Evolutionary conservation across 176 grass and related monocot species (phyloP), one percentile per base, ranked within the genome.

Genomic region (Alloteropsis semialata): DNA sequence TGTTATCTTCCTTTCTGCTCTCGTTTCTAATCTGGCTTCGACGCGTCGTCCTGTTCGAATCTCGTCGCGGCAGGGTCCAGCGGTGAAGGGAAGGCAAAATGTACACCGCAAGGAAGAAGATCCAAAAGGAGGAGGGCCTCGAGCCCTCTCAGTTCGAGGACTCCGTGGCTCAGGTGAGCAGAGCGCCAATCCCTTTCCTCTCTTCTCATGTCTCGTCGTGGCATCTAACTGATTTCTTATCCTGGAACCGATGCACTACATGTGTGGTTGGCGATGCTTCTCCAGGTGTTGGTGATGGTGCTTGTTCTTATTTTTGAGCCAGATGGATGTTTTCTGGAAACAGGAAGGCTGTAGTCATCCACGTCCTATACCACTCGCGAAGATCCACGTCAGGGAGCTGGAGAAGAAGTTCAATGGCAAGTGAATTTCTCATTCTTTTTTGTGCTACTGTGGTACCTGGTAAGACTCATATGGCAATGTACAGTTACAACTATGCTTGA

Each of bases 391-490:
- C 59, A 93, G 92, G 86, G 96, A 98, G 86, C 86, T 98, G 8
- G 96, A 98, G 82, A 98, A 98, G 92, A 98, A 98, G 65, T 98
- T 98, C 70, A 98, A 92, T 50, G 96, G 92, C 72, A 98, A 98
- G 94, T 94, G 64, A 76, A 61, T 79, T 83, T 12, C 25, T 16
- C 4, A 3, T 36, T 3, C 34, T 16, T 32, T 10, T 0, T 12
- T 15, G 6, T 3, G 16, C 3, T 53, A 3, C 2, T 30, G 5
- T 14, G 7, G 12, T 49, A 59, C 1, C n/a, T n/a, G n/a, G n/a
- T n/a, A n/a, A n/a, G n/a, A 15, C 10, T 72, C 54, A 18, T 27
- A 5, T 30, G 10, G 1, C 41, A 33, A 1, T 24, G 5, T 14
- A 11, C 22, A 22, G 24, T n/a, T n/a, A n/a, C n/a, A n/a, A n/a